These are phyloP conservation scores for Herpotrichia juniperi DNA, from an alignment of 2,329 filamentous ascomycete species.

Conservation along the genomic window DNA sequence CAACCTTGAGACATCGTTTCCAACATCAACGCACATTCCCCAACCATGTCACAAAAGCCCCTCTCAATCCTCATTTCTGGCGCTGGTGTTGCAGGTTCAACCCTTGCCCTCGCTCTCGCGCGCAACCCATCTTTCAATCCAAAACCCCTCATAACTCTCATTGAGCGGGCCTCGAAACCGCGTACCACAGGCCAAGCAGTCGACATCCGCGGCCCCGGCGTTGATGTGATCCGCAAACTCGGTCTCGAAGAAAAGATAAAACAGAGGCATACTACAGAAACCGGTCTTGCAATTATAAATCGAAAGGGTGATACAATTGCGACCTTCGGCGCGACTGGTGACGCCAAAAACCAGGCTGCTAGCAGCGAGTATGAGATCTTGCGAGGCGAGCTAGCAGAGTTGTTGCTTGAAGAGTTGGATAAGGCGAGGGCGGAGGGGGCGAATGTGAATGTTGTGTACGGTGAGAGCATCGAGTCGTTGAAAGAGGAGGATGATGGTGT, in stretches of 20 bases:
- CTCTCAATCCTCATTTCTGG: slow-evolving; percentile 45
- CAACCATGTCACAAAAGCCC: slow-evolving; percentile 6
- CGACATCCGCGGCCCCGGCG: slow-evolving; percentile 52
- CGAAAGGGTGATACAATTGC: slow-evolving; percentile 21
- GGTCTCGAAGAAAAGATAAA: slow-evolving; percentile 47
- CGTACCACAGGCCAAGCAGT: slow-evolving; percentile 52
- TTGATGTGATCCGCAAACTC: slow-evolving; percentile 50
- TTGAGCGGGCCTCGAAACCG: slow-evolving; percentile 50
- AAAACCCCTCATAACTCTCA: slow-evolving; percentile 48
- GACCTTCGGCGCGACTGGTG: slow-evolving; percentile 29
- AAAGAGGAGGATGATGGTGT: slow-evolving; percentile 25
- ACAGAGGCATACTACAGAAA: slow-evolving; percentile 45
- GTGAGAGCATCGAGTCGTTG: slow-evolving; percentile 24
- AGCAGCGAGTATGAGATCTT: slow-evolving; percentile 43
- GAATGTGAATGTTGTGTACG: slow-evolving; percentile 25
- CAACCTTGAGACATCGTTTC: no score
- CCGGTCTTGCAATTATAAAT: slow-evolving; percentile 48
- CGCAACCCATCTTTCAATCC: slow-evolving; percentile 28
- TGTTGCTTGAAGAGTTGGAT: slow-evolving; percentile 35
- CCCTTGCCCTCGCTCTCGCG: slow-evolving; percentile 43
- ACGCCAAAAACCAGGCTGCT: slow-evolving; percentile 16
- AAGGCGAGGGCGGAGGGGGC: slow-evolving; percentile 20
- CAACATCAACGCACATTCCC: not conserved
- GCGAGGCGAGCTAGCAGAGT: slow-evolving; percentile 37
- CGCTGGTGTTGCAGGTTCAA: slow-evolving; percentile 47